Evolutionary conservation across 2,329 filamentous ascomycete genomes (phyloP).

Genomic region (Biscogniauxia sp.): DNA sequence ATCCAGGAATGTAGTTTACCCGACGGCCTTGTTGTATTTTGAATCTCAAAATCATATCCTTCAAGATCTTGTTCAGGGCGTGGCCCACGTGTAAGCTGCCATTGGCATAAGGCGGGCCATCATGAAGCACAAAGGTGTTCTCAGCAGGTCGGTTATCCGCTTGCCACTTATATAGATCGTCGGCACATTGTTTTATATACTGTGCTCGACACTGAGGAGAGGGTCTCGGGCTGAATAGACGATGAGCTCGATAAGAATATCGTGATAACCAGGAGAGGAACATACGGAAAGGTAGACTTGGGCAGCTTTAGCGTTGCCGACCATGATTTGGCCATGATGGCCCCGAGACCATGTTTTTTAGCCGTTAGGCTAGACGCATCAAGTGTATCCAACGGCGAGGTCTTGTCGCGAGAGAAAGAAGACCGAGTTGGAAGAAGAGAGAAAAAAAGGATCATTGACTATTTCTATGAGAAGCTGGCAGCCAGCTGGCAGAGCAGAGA

Average conservation of each 20-base stretch:
- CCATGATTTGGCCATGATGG: slow-evolving; percentile 59
- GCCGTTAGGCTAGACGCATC: slow-evolving; percentile 1
- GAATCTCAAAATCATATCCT: slow-evolving; percentile 85
- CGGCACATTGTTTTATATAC: slow-evolving; percentile 75
- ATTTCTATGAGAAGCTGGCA: neutral
- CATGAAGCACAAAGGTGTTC: slow-evolving; percentile 76
- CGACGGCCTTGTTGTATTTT: slow-evolving; percentile 66
- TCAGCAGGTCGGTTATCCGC: slow-evolving; percentile 50
- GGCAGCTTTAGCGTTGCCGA: slow-evolving; percentile 73
- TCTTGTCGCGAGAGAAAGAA: neutral
- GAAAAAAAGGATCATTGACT: neutral
- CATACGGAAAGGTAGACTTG: slow-evolving; percentile 70
- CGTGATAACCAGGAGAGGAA: slow-evolving; percentile 2
- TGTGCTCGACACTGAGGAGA: slow-evolving; percentile 46
- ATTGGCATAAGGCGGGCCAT: slow-evolving; percentile 97
- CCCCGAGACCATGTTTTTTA: slow-evolving; percentile 20
- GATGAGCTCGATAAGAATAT: slow-evolving; percentile 17
- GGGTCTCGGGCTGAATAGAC: slow-evolving; percentile 47
- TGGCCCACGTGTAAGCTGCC: slow-evolving; percentile 89
- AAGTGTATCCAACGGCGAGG: neutral
- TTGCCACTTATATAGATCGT: slow-evolving; percentile 91
- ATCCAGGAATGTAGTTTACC: slow-evolving; percentile 84
- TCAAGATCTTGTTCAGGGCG: slow-evolving; percentile 93
- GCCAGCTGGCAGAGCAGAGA: no score
- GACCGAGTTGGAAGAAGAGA: no score